phyloP scores from a whole-genome alignment of 768 basidiomycete genomes.

The Cystoderma amianthinum region DNA sequence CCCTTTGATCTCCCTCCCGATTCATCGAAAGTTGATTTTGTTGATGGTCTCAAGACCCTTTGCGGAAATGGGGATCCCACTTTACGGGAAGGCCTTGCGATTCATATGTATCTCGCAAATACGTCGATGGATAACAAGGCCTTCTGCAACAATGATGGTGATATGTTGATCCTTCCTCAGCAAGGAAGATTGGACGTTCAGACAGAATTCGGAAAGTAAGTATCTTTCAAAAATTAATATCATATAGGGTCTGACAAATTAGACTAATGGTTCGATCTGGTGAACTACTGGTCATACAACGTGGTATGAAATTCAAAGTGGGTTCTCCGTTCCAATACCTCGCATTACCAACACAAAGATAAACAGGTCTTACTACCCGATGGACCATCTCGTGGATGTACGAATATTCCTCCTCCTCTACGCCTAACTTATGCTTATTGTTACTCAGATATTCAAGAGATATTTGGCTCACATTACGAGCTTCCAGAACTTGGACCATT shows the following conservation, averaged over 20 bases:
- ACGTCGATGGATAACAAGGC: conserved; percentile 54
- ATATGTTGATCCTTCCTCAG: conserved; percentile 62
- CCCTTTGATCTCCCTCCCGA: conserved; percentile 48
- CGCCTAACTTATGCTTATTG: not conserved
- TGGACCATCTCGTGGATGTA: conserved; percentile 57
- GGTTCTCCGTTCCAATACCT: conserved; percentile 3
- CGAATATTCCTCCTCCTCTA: conserved; percentile 9
- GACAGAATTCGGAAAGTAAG: conserved; percentile 62
- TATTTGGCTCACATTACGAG: conserved; percentile 56
- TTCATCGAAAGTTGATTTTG: conserved; percentile 39
- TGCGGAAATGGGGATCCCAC: conserved; percentile 60
- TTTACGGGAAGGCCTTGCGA: conserved; percentile 55
- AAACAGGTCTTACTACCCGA: conserved; percentile 43
- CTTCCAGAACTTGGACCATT: conserved; percentile 63
- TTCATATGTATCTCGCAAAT: conserved; percentile 58
- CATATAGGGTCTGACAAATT: not conserved
- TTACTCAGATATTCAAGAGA: conserved; percentile 48
- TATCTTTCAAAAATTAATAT: conserved; percentile 2
- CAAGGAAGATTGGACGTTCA: conserved; percentile 61
- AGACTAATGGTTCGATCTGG: conserved; percentile 61
- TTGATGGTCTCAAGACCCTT: conserved; percentile 55
- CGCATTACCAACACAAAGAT: not conserved
- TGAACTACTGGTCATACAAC: conserved; percentile 58
- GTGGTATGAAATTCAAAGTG: conserved; percentile 65
- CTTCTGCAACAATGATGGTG: conserved; percentile 58